Base-by-base conservation (phyloP, 805 yeast species). In the Candida pseudoglaebosa region DNA sequence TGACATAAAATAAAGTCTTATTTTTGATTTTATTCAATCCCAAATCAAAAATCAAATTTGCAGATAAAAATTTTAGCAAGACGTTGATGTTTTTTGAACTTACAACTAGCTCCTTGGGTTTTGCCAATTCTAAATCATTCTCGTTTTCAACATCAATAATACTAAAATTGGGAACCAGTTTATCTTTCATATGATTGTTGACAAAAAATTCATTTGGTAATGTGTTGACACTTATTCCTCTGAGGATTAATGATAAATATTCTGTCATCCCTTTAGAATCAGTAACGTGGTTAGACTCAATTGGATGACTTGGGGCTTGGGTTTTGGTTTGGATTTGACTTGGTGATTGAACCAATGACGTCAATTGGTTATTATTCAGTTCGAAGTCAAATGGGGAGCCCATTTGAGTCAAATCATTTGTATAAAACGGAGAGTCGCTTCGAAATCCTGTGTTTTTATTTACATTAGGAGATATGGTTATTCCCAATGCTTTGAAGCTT, bases 161-260 rank as follows among this genome's bases (percentile, higher is more conserved):
- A 28, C 52, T 53, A 43, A 63, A 63, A 32, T 52, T 62, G 18
- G 62, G 44, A 12, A 50, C 38, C 6, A 52, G 24, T 6, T 44
- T 43, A n/a, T 38, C 37, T 6, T 34, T 34, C 4, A 41, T 29
- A 17, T 41, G 34, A 39, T 61, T 67, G 14, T 65, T 61, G 9
- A 61, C 43, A 29, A 73, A 58, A 44, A 79, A 78, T 10, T 54
- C 49, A 12, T 68, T 63, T 0, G 95, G 91, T 8, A 84, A 77
- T 0, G 84, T 73, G 32, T 72, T 65, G 0, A 81, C 65, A 14
- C 86, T 81, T 42, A 82, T 74, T 30, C 80, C 76, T 42, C 90
- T 62, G 19, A 84, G 57, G 8, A 84, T 66, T 57, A 84, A 77
- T 1, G 89, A 90, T 24, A 84, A 56, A 59, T 81, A 80, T 46